Percentiles rank a stretch among this genome's conserved stretches.
These are phyloP conservation scores for Nemania sp. DNA, from an alignment of 2,329 filamentous ascomycete genomes.

Conservation along the genomic window DNA sequence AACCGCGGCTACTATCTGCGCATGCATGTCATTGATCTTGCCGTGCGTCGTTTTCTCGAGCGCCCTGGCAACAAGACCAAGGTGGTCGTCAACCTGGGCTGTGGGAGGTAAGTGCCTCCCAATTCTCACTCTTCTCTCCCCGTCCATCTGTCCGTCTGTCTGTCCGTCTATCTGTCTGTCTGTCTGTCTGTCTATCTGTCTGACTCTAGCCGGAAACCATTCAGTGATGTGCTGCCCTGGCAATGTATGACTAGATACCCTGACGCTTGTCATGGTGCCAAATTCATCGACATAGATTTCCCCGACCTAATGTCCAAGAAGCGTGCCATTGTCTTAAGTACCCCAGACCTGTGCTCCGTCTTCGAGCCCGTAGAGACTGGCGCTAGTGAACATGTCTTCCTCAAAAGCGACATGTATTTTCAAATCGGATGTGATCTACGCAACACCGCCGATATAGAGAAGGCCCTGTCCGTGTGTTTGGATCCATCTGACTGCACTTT, in stretches of 20 bases:
- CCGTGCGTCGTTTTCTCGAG: slow-evolving; percentile 79
- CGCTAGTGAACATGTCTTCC: slow-evolving; percentile 62
- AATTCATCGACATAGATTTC: slow-evolving; percentile 89
- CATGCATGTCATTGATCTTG: slow-evolving; percentile 82
- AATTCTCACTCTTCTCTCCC: slow-evolving; percentile 21
- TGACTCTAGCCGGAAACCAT: slow-evolving; percentile 23
- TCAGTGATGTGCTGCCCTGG: slow-evolving; percentile 87
- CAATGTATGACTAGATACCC: slow-evolving; percentile 79
- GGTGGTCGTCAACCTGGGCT: slow-evolving; percentile 85
- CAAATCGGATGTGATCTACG: slow-evolving; percentile 86
- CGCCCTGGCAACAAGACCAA: slow-evolving; percentile 69
- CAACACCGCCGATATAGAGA: slow-evolving; percentile 71
- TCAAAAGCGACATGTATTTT: slow-evolving; percentile 77
- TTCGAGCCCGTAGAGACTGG: slow-evolving; percentile 58
- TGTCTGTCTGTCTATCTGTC: background rate
- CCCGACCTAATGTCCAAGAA: slow-evolving; percentile 83
- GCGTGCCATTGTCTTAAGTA: slow-evolving; percentile 72
- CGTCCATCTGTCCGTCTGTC: background rate
- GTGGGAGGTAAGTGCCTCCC: slow-evolving; percentile 78
- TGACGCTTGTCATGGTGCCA: slow-evolving; percentile 66
- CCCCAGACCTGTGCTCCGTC: slow-evolving; percentile 67
- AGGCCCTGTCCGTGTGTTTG: slow-evolving; percentile 68
- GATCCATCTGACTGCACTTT: slow-evolving; percentile 70
- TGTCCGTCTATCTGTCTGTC: background rate
- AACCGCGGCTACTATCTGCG: slow-evolving; percentile 91